Base-by-base conservation (phyloP, 176 grass and related monocot genomes). In the Melocanna baccifera region DNA sequence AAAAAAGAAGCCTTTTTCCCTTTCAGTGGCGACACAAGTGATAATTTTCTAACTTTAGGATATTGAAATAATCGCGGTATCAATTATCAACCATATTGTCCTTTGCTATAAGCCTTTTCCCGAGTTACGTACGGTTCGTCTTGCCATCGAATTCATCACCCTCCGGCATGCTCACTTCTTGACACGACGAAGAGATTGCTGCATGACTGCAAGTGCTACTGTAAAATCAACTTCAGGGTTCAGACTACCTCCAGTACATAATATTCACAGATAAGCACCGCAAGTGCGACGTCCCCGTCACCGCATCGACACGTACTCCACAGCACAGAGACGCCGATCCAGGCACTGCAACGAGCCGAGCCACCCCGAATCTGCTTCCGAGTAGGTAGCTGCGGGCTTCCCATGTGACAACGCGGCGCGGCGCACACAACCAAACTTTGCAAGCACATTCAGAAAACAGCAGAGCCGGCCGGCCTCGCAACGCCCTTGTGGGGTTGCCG, bases 221-320 rank as follows among this genome's bases (percentile, higher is more conserved):
- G 26, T 15, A 29, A 29, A 29, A 29, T 29, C 59, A 29, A 62
- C 12, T 29, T 62, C 59, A 62, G 26, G 2, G 25, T 28, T 62
- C 58, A 62, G 25, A 28, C 25, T 29, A 13, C 25, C 12, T 12
- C 25, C 59, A 8, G 4, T 9, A 23, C 22, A 56, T n/a, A 13
- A 16, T 19, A 8, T 6, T 5, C 57, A 26, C 10, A 1, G n/a
- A 61, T 12, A 61, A 69, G 37, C 5, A n/a, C 18, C 65, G 73
- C 2, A 61, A 28, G 41, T 42, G 39, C 45, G 73, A 62, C 67
- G 25, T 25, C 67, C 30, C 61, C 76, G 12, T 19, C 2, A 39
- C 15, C 4, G 67, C 40, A 3, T 83, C 30, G 80, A 83, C 84
- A 83, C 79, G 88, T 90, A 67, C 69, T 26, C 47, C 79, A 9